Base-by-base conservation (phyloP, 257 asterid species). In the Scutellaria baicalensis region DNA sequence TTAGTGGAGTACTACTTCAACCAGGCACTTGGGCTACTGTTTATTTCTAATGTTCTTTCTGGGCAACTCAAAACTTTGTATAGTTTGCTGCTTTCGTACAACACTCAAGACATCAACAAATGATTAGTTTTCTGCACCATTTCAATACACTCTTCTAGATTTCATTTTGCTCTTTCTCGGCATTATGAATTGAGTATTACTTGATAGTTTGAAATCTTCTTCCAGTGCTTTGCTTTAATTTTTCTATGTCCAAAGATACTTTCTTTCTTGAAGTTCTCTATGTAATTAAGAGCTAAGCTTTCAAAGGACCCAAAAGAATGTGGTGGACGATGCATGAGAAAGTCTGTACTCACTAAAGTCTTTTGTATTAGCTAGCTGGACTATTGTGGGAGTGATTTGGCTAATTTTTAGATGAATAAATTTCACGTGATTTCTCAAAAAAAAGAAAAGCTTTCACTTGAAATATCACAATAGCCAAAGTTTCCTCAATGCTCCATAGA, bases 311-410 rank as follows among this genome's bases (percentile, higher is more conserved):
- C 1, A 2, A 51, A 9, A 17, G 3, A 6, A 31, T 31, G 42
- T 31, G 11, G 63, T 57, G 63, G 31, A 14, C 23, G 23, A 40
- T 56, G 61, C 57, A 50, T 31, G 9, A 36, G 17, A 38, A 38
- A 17, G 8, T 40, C 18, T 60, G 50, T 39, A 39, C 5, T 27
- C 66, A 43, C 1, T 60, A 20, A 7, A 27, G 33, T 6, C 14
- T 35, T 18, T 14, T 12, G 8, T 13, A 1, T 39, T 16, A 91
- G 91, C 12, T 42, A 33, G 18, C 3, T 2, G 13, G 9, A 18
- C 52, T 42, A 17, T 58, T 6, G 9, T 40, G 16, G 50, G 67
- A 61, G 3, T 9, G 13, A 39, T 45, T 61, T 59, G 50, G 23
- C 57, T 23, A 23, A 2, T 63, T 18, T 20, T 12, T 44, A 27